Evolutionary conservation across 2,329 filamentous ascomycete genomes (phyloP).

Genomic region (Cordyceps fumosorosea): DNA sequence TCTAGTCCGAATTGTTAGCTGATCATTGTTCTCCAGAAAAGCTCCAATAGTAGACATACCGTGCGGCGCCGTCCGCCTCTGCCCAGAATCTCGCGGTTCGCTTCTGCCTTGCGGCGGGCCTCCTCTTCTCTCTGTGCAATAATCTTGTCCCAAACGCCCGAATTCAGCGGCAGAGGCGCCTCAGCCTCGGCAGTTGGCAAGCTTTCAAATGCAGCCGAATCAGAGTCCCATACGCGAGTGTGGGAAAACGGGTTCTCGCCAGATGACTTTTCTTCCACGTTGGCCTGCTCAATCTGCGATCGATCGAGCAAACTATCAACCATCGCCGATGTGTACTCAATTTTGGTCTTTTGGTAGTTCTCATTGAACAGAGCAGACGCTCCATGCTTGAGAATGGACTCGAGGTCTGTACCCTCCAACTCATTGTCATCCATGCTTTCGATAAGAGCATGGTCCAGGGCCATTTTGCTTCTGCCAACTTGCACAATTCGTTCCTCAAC

Average conservation of each 20-base stretch:
- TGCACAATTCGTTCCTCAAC: conserved; percentile 96
- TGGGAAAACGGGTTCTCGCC: conserved; percentile 81
- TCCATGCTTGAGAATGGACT: conserved; percentile 81
- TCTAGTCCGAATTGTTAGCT: conserved; percentile 17
- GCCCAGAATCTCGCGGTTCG: conserved; percentile 68
- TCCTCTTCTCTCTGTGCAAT: conserved; percentile 73
- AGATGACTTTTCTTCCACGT: conserved; percentile 53
- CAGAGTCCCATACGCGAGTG: conserved; percentile 87
- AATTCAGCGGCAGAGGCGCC: conserved; percentile 50
- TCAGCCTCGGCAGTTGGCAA: conserved; percentile 47
- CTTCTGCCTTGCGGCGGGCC: conserved; percentile 64
- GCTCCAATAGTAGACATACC: conserved; percentile 20
- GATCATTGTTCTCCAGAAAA: too few species aligned
- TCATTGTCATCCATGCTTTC: conserved; percentile 86
- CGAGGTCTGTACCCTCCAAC: conserved; percentile 69
- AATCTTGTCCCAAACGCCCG: conserved; percentile 84
- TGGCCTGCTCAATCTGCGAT: conserved; percentile 68
- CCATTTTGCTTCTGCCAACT: conserved; percentile 92
- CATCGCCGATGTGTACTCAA: conserved; percentile 72
- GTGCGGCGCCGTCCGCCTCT: conserved; percentile 69
- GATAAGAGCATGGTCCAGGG: conserved; percentile 88
- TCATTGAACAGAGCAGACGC: conserved; percentile 82
- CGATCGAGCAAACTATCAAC: conserved; percentile 91
- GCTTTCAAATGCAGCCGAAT: conserved; percentile 61
- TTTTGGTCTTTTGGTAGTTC: conserved; percentile 60